Conservation (phyloP, 768 basidiomycete species). For the Lactarius hengduanensis region DNA sequence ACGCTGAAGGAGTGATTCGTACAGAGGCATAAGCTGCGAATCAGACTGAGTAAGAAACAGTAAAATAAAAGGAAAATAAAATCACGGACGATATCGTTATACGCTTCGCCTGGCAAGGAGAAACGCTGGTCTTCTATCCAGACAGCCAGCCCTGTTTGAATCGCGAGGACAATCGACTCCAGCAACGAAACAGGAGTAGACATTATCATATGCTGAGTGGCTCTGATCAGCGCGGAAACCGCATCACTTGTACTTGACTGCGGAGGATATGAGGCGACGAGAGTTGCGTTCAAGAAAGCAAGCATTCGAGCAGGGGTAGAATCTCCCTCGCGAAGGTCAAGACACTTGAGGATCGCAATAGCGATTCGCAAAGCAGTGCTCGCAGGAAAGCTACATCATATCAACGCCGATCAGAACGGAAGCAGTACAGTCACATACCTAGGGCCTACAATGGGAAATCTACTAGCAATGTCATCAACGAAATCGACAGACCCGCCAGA, state of each 20-base stretch:
- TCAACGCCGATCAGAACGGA: neutral
- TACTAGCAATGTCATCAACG: slow-evolving; percentile 11
- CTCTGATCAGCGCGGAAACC: slow-evolving; percentile 1
- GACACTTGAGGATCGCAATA: slow-evolving; percentile 9
- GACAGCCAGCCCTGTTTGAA: slow-evolving; percentile 16
- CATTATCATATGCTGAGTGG: slow-evolving; percentile 4
- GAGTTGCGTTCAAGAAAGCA: slow-evolving; percentile 5
- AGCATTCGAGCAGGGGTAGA: neutral
- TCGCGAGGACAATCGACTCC: neutral
- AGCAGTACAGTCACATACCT: neutral
- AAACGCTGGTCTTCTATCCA: slow-evolving; percentile 21
- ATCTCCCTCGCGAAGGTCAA: slow-evolving; percentile 10
- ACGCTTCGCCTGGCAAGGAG: slow-evolving; percentile 5
- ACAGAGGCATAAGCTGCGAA: slow-evolving; percentile 18
- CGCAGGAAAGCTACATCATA: slow-evolving; percentile 10
- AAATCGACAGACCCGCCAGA: neutral
- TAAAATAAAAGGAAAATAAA: neutral
- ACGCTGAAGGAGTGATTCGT: slow-evolving; percentile 14
- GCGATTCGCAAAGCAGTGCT: slow-evolving; percentile 13
- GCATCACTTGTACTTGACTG: neutral
- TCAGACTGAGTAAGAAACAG: neutral
- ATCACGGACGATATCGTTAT: slow-evolving; percentile 18
- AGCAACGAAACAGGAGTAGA: slow-evolving; percentile 5
- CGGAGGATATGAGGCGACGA: slow-evolving; percentile 18
- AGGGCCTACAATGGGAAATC: slow-evolving; percentile 9